Conservation (phyloP, 1,139 yeast species). For the Geotrichum klebahnii region DNA sequence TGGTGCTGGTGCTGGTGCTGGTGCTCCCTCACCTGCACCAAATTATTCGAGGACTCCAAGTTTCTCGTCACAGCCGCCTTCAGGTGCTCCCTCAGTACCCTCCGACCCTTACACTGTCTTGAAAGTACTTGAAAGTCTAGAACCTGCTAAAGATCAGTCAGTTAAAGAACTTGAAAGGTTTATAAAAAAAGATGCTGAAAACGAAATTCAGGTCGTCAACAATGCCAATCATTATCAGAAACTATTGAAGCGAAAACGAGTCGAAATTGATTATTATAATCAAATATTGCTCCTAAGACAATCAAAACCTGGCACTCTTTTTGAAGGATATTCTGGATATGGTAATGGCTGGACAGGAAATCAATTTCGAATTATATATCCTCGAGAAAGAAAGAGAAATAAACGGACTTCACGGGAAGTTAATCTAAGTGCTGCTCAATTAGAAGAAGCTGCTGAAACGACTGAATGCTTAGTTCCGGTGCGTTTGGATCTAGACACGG, state of each 20-base stretch:
- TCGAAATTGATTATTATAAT: constrained; percentile 36
- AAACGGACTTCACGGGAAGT: constrained; percentile 38
- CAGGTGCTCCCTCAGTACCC: not conserved
- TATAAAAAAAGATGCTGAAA: constrained; percentile 44
- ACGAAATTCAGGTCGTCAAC: constrained; percentile 35
- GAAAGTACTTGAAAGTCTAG: constrained; percentile 35
- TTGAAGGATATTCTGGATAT: constrained; percentile 95
- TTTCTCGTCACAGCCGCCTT: not conserved
- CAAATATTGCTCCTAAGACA: constrained; percentile 42
- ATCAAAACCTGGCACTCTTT: constrained; percentile 58
- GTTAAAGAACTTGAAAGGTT: constrained; percentile 48
- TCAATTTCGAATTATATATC: constrained; percentile 61
- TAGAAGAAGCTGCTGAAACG: constrained; percentile 44
- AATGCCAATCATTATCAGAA: constrained; percentile 23
- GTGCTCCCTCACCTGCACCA: constrained; percentile 17
- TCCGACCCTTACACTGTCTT: constrained; percentile 38
- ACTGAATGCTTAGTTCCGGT: constrained; percentile 73
- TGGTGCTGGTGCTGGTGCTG: too few relatives aligned
- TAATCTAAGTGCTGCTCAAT: constrained; percentile 39
- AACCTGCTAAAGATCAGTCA: constrained; percentile 34
- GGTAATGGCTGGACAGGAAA: constrained; percentile 86
- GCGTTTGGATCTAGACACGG: constrained; percentile 84
- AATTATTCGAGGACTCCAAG: too few relatives aligned
- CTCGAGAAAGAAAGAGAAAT: constrained; percentile 50
- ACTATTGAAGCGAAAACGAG: constrained; percentile 27